A percentile compares a stretch with the other conserved stretches of the same genome.
Evolutionary conservation across 163 green algal genomes (phyloP).

Genomic region (Scenedesmus sp.): DNA sequence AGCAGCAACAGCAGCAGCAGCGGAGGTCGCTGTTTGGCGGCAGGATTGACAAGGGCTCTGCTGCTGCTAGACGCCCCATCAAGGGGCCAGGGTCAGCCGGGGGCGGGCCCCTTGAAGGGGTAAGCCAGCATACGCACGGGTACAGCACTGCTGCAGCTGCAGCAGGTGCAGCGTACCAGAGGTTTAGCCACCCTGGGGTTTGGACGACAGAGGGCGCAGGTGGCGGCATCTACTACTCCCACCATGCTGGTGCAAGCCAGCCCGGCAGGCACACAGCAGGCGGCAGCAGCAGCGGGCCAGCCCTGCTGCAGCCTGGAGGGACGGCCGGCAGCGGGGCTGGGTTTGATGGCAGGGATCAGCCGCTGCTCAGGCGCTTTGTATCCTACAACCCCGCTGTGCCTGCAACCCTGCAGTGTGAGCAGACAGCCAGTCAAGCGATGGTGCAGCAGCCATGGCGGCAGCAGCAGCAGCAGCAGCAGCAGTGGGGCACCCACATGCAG

Average conservation of each 20-base stretch:
- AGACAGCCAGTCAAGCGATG: no score
- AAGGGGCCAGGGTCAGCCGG: not conserved
- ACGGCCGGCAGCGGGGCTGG: not conserved
- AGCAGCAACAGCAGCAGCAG: not conserved
- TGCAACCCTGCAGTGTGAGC: not conserved
- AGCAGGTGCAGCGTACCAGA: constrained; percentile 3
- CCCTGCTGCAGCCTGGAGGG: not conserved
- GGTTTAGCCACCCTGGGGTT: not conserved
- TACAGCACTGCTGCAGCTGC: not conserved
- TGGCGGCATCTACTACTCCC: not conserved
- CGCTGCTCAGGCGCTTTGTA: not conserved
- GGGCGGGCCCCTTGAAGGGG: not conserved
- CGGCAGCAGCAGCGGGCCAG: not conserved
- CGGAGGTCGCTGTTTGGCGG: not conserved
- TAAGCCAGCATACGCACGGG: not conserved
- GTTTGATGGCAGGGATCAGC: not conserved
- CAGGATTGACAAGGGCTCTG: not conserved
- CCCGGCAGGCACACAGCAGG: not conserved
- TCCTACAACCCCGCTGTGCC: not conserved
- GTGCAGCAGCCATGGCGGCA: not conserved
- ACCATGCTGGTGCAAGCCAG: not conserved
- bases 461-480: not conserved
- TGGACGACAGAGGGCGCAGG: not conserved
- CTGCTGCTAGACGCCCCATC: not conserved
- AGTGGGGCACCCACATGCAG: not conserved